A percentile compares a stretch with the other conserved stretches of the same genome.
These are phyloP conservation scores for Dacryopinax primogenitus DNA, from an alignment of 768 basidiomycete genomes.

Conservation along the genomic window DNA sequence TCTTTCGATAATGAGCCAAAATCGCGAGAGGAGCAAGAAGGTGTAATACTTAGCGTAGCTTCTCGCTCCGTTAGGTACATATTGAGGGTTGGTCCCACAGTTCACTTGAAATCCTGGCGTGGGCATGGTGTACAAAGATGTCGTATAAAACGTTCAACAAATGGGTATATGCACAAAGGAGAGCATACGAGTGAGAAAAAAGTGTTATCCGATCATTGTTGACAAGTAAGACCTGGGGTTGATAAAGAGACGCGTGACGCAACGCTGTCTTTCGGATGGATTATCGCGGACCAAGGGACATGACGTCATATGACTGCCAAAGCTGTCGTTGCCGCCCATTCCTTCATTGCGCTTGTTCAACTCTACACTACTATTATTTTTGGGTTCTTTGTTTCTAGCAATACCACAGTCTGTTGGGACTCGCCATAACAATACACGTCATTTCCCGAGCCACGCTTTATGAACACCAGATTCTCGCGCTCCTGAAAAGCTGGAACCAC, in stretches of 20 bases:
- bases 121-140: neutral
- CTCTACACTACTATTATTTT: neutral
- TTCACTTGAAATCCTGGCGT: neutral
- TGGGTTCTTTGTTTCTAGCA: neutral
- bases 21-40: neutral
- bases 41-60: neutral
- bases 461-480: constrained; percentile 54
- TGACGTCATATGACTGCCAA: neutral
- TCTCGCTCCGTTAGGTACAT: neutral
- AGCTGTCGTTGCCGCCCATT: too few species aligned
- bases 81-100: neutral
- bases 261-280: neutral
- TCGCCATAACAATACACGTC: neutral
- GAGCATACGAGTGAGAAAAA: neutral
- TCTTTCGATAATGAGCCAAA: neutral
- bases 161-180: neutral
- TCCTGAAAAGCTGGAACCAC: constrained; percentile 94
- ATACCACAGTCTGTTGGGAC: neutral
- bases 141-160: neutral
- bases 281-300: neutral
- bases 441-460: neutral
- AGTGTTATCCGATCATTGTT: neutral
- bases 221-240: neutral
- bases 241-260: neutral
- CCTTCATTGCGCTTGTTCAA: too few species aligned